Conservation (phyloP, 768 basidiomycete species). For the Mycena leptocephala region DNA sequence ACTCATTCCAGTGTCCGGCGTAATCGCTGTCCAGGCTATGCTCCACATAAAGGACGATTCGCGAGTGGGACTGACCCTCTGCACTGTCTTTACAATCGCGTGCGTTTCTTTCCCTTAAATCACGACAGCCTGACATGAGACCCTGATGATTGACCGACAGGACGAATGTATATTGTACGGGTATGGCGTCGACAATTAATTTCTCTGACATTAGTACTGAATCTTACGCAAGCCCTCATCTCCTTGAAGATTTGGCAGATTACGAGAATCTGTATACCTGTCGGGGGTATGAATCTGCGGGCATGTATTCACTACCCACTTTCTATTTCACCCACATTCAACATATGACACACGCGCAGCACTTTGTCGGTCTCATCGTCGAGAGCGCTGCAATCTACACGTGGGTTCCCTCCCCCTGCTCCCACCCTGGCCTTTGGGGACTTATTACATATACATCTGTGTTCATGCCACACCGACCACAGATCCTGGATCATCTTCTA, state of each 20-base stretch:
- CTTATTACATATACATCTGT: not conserved
- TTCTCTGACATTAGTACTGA: not conserved
- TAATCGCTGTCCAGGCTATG: not conserved
- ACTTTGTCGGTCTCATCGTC: constrained; percentile 7
- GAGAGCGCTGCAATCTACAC: too few species aligned
- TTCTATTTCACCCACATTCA: not conserved
- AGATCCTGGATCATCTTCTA: constrained; percentile 1
- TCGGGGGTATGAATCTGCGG: constrained; percentile 6
- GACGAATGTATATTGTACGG: constrained; percentile 16
- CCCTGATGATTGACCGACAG: not conserved
- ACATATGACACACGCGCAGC: not conserved
- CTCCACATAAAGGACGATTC: not conserved
- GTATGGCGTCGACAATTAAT: not conserved
- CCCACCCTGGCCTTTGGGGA: not conserved
- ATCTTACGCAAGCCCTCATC: not conserved
- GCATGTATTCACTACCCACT: not conserved
- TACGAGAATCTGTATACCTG: not conserved
- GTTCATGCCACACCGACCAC: not conserved
- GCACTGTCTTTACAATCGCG: constrained; percentile 4
- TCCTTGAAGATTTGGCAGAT: constrained; percentile 3
- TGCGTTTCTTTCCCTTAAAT: constrained; percentile 1
- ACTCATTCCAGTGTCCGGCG: not conserved
- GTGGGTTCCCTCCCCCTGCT: not conserved
- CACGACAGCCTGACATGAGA: not conserved
- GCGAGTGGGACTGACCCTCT: not conserved